phyloP scores from a whole-genome alignment of 495 filamentous ascomycete genomes.

The Copromyces sp. region DNA sequence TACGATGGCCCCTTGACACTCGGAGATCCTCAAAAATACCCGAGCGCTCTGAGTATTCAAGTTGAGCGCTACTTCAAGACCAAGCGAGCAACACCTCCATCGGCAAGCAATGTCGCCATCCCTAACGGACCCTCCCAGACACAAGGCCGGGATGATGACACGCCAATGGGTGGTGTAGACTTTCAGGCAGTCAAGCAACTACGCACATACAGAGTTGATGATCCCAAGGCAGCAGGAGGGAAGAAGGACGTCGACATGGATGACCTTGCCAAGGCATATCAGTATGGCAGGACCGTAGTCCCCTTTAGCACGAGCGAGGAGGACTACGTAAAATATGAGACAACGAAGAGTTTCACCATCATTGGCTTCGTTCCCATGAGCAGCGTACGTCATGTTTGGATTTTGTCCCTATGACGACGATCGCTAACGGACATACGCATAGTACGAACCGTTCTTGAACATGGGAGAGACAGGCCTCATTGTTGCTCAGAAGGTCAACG shows the following conservation, averaged over 20 bases:
- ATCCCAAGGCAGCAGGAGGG: slow-evolving; percentile 61
- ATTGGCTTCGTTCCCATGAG: slow-evolving; percentile 74
- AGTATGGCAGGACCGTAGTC: slow-evolving; percentile 87
- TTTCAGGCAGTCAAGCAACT: slow-evolving; percentile 59
- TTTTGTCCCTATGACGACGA: neutral
- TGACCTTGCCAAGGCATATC: slow-evolving; percentile 83
- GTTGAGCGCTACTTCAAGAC: slow-evolving; percentile 87
- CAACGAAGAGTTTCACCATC: slow-evolving; percentile 60
- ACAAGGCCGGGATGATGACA: slow-evolving; percentile 37
- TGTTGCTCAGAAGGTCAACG: slow-evolving; percentile 61
- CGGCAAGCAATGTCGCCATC: slow-evolving; percentile 66
- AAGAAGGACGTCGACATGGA: slow-evolving; percentile 79
- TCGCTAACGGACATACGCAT: slow-evolving; percentile 3
- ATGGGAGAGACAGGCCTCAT: slow-evolving; percentile 71
- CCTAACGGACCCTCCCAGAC: slow-evolving; percentile 34
- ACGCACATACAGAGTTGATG: slow-evolving; percentile 70
- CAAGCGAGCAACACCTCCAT: slow-evolving; percentile 58
- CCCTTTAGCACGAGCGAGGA: slow-evolving; percentile 77
- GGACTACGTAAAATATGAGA: slow-evolving; percentile 72
- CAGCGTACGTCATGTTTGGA: slow-evolving; percentile 41
- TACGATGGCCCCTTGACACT: slow-evolving; percentile 76
- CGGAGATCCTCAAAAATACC: slow-evolving; percentile 63
- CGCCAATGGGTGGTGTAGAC: slow-evolving; percentile 31
- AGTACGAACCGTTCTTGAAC: slow-evolving; percentile 80
- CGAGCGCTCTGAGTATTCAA: slow-evolving; percentile 70